Evolutionary conservation across 2,329 filamentous ascomycete species (phyloP).

Genomic region (Lecanicillium sp.): DNA sequence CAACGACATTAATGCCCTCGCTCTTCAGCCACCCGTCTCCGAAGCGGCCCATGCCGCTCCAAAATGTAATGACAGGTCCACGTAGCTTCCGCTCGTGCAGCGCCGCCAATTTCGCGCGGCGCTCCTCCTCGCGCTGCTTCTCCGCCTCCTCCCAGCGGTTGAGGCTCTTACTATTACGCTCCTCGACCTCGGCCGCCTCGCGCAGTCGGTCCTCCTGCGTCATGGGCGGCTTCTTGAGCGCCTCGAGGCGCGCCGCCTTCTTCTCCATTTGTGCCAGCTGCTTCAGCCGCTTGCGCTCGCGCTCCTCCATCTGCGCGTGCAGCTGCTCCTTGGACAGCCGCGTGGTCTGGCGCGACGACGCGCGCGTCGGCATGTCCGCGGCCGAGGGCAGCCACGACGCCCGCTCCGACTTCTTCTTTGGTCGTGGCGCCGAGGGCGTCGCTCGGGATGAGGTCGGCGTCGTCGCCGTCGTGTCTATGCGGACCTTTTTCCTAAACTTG

Average conservation of each 20-base stretch:
- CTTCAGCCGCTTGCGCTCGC: constrained; percentile 62
- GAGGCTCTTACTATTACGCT: constrained; percentile 79
- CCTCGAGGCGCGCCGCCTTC: constrained; percentile 62
- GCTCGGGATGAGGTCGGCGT: constrained; percentile 23
- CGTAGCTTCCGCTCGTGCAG: constrained; percentile 80
- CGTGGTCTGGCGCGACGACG: constrained; percentile 51
- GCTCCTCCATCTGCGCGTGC: constrained; percentile 65
- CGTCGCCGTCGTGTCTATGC: constrained; percentile 47
- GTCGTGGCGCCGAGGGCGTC: constrained; percentile 33
- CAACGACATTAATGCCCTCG: constrained; percentile 57
- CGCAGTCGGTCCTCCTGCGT: constrained; percentile 80
- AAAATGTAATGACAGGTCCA: constrained; percentile 84
- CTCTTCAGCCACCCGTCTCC: constrained; percentile 66
- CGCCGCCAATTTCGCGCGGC: constrained; percentile 75
- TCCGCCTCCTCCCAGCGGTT: constrained; percentile 94
- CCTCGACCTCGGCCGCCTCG: constrained; percentile 77
- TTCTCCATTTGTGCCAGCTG: constrained; percentile 62
- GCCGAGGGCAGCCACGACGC: constrained; percentile 49
- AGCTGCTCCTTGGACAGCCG: constrained; percentile 53
- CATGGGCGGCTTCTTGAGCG: constrained; percentile 70
- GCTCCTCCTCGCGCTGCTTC: constrained; percentile 77
- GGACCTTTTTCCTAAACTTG: constrained; percentile 67
- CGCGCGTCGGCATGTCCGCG: constrained; percentile 48
- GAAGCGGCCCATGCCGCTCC: constrained; percentile 86
- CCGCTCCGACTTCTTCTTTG: constrained; percentile 54